A percentile compares a stretch with the other conserved stretches of the same genome.
These are phyloP conservation scores for Darksidea phi DNA, from an alignment of 495 filamentous ascomycete species.

Conservation along the genomic window DNA sequence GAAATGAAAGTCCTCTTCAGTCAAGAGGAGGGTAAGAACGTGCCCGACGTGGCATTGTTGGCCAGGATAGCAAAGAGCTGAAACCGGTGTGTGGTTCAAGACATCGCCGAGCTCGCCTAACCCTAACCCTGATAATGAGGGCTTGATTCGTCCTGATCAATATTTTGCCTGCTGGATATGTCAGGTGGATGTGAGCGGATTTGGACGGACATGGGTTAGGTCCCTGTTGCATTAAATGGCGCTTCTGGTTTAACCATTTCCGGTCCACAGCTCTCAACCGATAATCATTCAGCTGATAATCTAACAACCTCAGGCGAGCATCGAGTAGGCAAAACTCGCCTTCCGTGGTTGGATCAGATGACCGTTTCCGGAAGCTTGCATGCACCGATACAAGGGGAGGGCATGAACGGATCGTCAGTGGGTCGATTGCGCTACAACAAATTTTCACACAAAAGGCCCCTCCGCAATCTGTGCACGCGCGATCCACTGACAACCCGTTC, in stretches of 20 bases:
- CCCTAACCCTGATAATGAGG: neutral
- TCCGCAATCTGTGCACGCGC: no score
- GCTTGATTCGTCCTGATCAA: neutral
- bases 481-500: no score
- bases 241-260: neutral
- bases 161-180: no score
- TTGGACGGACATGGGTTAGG: no score
- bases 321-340: neutral
- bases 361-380: neutral
- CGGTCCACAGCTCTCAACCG: neutral
- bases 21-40: no score
- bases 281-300: neutral
- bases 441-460: no score
- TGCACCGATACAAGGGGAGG: no score
- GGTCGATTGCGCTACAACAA: no score
- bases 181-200: no score
- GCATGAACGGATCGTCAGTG: no score
- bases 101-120: neutral
- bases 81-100: neutral
- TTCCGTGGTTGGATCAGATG: neutral
- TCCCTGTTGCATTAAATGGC: neutral
- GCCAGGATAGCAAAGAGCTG: neutral
- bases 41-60: no score
- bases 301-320: neutral
- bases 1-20: neutral